These are phyloP conservation scores for Fusarium kyushuense DNA, from an alignment of 2,329 filamentous ascomycete species.

Conservation along the genomic window DNA sequence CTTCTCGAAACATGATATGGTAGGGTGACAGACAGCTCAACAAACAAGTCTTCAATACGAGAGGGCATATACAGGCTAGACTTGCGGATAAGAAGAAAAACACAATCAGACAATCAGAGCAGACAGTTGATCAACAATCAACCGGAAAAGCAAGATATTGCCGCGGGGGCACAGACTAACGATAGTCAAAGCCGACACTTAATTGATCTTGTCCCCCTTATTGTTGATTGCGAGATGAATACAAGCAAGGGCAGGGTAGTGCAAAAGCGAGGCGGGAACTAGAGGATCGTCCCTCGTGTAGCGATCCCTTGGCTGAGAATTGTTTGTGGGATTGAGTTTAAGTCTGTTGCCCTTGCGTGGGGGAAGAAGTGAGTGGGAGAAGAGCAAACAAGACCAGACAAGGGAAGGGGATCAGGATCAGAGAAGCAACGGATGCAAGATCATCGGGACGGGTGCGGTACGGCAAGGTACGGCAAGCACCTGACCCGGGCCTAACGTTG, in stretches of 20 bases:
- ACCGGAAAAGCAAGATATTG: background rate
- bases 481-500: constrained; percentile 39
- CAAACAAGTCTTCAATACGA: constrained; percentile 15
- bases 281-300: constrained; percentile 33
- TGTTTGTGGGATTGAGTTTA: background rate
- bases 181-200: constrained; percentile 19
- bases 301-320: constrained; percentile 33
- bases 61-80: background rate
- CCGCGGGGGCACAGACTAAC: constrained; percentile 7
- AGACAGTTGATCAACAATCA: constrained; percentile 2
- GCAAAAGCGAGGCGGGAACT: constrained; percentile 25
- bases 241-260: background rate
- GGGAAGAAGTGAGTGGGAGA: constrained; percentile 12
- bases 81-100: background rate
- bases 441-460: constrained; percentile 34
- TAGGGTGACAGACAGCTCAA: constrained; percentile 37
- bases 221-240: constrained; percentile 1
- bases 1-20: constrained; percentile 27
- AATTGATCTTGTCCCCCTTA: constrained; percentile 14
- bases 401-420: constrained; percentile 6
- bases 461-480: constrained; percentile 28
- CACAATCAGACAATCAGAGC: background rate
- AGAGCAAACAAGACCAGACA: constrained; percentile 8
- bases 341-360: constrained; percentile 23
- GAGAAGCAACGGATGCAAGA: constrained; percentile 37